Conservation (phyloP, 108 stramenopile species). For the Nitzschia putrida region DNA sequence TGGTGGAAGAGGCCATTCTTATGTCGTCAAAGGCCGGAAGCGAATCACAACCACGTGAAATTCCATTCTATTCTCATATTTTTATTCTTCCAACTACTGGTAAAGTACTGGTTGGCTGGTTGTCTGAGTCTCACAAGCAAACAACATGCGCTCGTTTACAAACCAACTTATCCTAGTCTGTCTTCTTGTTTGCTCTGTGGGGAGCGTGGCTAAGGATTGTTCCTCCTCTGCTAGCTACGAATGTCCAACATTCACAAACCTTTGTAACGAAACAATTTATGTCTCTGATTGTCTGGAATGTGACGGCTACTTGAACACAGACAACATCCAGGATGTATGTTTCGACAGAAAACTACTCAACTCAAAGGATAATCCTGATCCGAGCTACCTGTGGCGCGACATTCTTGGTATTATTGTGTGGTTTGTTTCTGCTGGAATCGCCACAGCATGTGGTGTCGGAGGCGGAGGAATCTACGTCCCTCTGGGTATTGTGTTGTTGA, state of each 20-base stretch:
- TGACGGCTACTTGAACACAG: conserved; percentile 37
- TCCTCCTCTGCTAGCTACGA: background rate
- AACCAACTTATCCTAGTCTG: no score
- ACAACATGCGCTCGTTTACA: no score
- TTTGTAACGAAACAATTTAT: conserved; percentile 10
- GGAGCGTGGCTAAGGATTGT: conserved; percentile 7
- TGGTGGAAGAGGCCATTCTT: no score
- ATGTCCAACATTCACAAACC: conserved; percentile 9
- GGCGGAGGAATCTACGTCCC: conserved; percentile 74
- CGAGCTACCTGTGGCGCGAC: conserved; percentile 56
- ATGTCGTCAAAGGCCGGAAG: no score
- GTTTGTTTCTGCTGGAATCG: conserved; percentile 55
- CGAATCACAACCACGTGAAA: no score
- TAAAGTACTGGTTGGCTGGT: no score
- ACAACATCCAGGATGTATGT: conserved; percentile 39
- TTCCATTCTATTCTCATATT: no score
- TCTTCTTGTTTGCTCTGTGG: no score
- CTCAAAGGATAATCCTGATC: conserved; percentile 39
- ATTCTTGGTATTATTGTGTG: conserved; percentile 59
- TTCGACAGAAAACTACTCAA: conserved; percentile 54
- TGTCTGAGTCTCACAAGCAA: no score
- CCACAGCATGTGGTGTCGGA: conserved; percentile 67
- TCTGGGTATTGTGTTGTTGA: conserved; percentile 57
- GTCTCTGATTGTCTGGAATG: conserved; percentile 39
- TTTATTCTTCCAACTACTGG: no score